Conservation (phyloP, 2,329 filamentous ascomycete genomes). For the Calonectria multiphialidica region DNA sequence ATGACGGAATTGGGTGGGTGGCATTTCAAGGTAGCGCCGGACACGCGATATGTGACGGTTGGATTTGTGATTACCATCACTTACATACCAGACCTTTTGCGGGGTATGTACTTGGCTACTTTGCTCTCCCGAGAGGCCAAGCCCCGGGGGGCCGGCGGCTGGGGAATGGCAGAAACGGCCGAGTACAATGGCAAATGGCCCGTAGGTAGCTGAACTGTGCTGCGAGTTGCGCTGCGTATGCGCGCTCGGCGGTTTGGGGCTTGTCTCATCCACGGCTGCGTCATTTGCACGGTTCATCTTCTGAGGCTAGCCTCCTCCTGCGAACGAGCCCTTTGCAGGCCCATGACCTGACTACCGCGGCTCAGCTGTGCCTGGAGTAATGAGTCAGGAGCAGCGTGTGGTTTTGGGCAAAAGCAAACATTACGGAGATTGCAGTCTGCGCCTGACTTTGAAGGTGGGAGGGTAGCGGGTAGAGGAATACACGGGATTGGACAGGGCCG, state of each 20-base stretch:
- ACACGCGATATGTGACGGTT: constrained; percentile 15
- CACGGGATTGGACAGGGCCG: not conserved
- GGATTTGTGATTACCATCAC: not conserved
- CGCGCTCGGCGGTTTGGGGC: not conserved
- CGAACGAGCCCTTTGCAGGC: constrained; percentile 1
- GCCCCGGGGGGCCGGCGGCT: not conserved
- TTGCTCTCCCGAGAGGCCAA: not conserved
- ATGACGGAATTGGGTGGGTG: constrained; percentile 38
- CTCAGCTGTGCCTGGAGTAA: constrained; percentile 1
- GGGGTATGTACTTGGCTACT: not conserved
- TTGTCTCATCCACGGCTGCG: constrained; percentile 6
- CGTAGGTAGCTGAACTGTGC: not conserved
- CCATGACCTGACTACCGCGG: not conserved
- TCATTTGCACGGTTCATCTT: not conserved
- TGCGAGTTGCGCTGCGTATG: too few species aligned
- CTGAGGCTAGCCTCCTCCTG: not conserved
- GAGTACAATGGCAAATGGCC: not conserved
- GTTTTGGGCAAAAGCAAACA: constrained; percentile 1
- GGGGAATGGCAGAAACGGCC: not conserved
- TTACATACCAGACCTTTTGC: not conserved
- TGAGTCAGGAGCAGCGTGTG: not conserved
- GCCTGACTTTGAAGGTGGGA: not conserved
- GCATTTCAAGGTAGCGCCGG: constrained; percentile 3
- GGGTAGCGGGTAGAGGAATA: not conserved
- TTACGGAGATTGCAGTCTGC: not conserved